Percentiles rank a stretch among this genome's conserved stretches.
These are phyloP conservation scores for Westerdykella aurantiaca DNA, from an alignment of 2,329 filamentous ascomycete genomes.

Conservation along the genomic window DNA sequence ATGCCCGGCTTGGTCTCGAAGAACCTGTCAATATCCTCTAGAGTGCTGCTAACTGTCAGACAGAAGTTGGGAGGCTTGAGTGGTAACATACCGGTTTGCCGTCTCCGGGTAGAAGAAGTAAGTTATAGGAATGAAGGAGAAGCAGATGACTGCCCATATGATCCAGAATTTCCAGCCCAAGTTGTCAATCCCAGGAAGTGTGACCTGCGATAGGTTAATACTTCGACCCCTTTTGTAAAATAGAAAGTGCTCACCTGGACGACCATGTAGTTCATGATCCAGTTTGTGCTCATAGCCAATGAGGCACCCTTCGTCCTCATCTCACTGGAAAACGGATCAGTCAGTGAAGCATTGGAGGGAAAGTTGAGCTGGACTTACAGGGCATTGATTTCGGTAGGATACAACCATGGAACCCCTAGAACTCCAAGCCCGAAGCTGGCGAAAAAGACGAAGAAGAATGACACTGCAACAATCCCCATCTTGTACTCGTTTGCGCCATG, in stretches of 20 bases:
- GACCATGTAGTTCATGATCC: slow-evolving; percentile 43
- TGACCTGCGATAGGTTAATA: slow-evolving; percentile 22
- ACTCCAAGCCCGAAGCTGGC: too few relatives aligned
- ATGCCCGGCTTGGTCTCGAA: slow-evolving; percentile 8
- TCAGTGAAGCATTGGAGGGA: too few relatives aligned
- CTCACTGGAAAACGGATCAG: slow-evolving; percentile 6
- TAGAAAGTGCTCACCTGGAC: slow-evolving; percentile 3
- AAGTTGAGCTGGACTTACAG: slow-evolving; percentile 14
- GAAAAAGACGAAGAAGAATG: too few relatives aligned
- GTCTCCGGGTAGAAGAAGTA: slow-evolving; percentile 30
- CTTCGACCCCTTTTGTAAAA: slow-evolving; percentile 9
- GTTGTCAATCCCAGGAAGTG: slow-evolving; percentile 40
- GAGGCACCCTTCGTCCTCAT: slow-evolving; percentile 48
- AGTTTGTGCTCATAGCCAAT: slow-evolving; percentile 48
- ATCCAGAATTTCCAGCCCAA: slow-evolving; percentile 39
- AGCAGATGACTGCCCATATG: slow-evolving; percentile 39
- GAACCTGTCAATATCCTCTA: slow-evolving; percentile 29
- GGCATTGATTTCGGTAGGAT: slow-evolving; percentile 48
- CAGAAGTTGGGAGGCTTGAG: slow-evolving; percentile 1
- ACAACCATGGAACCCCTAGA: slow-evolving; percentile 15
- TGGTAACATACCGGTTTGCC: slow-evolving; percentile 12
- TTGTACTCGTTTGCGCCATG: too few relatives aligned
- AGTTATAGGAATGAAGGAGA: slow-evolving; percentile 43
- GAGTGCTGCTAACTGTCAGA: slow-evolving; percentile 9
- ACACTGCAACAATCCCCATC: too few relatives aligned